phyloP scores from a whole-genome alignment of 352 stramenopile species.

The Phytopythium helicoides region DNA sequence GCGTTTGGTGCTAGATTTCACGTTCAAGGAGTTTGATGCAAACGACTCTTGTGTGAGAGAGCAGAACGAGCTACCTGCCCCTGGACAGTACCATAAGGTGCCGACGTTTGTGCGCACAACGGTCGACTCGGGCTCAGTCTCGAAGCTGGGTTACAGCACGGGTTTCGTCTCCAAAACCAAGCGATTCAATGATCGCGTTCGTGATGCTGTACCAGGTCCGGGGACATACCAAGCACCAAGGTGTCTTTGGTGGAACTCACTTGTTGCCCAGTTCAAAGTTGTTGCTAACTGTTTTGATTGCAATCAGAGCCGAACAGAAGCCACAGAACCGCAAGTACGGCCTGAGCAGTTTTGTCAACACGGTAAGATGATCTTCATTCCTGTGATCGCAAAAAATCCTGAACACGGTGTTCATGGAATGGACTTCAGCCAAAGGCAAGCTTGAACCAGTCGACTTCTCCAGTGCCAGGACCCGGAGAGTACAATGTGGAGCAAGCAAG shows the following conservation, averaged over 20 bases:
- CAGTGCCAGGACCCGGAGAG: constrained; percentile 41
- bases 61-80: constrained; percentile 74
- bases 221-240: constrained; percentile 60
- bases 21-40: too few species aligned
- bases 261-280: neutral
- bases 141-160: constrained; percentile 64
- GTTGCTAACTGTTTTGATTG: too few species aligned
- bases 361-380: too few species aligned
- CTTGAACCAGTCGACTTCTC: constrained; percentile 27
- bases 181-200: constrained; percentile 53
- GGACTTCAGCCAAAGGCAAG: constrained; percentile 23
- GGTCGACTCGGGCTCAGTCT: constrained; percentile 68
- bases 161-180: constrained; percentile 81
- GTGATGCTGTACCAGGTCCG: constrained; percentile 50
- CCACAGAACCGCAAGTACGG: constrained; percentile 65
- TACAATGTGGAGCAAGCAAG: constrained; percentile 49
- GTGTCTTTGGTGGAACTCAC: constrained; percentile 18
- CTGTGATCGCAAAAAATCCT: too few species aligned
- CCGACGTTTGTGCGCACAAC: constrained; percentile 58
- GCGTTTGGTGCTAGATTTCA: too few species aligned
- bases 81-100: constrained; percentile 67
- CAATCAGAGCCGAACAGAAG: constrained; percentile 33
- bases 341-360: constrained; percentile 62
- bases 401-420: too few species aligned
- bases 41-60: too few species aligned